phyloP scores from a whole-genome alignment of 2,329 filamentous ascomycete species.

The Hawksworthiomyces lignivorus region DNA sequence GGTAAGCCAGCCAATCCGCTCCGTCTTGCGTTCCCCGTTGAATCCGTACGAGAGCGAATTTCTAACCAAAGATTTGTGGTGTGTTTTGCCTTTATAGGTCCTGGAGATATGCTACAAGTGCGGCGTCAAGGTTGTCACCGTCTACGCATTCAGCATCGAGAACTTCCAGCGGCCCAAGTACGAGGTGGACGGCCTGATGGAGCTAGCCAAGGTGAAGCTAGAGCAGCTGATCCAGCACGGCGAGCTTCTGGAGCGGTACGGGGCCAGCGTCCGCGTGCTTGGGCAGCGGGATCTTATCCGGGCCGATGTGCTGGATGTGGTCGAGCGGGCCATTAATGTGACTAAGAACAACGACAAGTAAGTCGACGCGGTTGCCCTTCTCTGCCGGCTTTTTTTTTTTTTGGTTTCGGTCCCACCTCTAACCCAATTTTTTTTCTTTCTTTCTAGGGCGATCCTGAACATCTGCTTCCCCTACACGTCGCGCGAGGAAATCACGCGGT shows the following conservation, averaged over 20 bases:
- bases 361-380: no score
- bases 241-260: constrained; percentile 86
- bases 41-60: no score
- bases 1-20: no score
- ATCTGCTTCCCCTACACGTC: constrained; percentile 98
- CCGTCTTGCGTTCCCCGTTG: no score
- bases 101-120: constrained; percentile 98
- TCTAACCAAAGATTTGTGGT: no score
- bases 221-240: constrained; percentile 88
- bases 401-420: background rate
- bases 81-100: constrained; percentile 49
- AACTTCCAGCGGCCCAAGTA: constrained; percentile 97
- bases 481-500: constrained; percentile 86
- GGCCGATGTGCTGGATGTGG: constrained; percentile 78
- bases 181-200: constrained; percentile 95
- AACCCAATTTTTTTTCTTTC: background rate
- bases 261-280: constrained; percentile 75
- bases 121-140: constrained; percentile 91
- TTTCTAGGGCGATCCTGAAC: constrained; percentile 57
- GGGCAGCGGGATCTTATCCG: constrained; percentile 79
- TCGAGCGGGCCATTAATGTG: constrained; percentile 77
- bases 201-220: constrained; percentile 93
- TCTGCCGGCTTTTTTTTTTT: constrained; percentile 6
- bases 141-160: constrained; percentile 98
- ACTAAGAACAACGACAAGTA: constrained; percentile 81